Base-by-base conservation (phyloP, 164 flowering plant genomes). In the Magnolia kwangsiensis region DNA sequence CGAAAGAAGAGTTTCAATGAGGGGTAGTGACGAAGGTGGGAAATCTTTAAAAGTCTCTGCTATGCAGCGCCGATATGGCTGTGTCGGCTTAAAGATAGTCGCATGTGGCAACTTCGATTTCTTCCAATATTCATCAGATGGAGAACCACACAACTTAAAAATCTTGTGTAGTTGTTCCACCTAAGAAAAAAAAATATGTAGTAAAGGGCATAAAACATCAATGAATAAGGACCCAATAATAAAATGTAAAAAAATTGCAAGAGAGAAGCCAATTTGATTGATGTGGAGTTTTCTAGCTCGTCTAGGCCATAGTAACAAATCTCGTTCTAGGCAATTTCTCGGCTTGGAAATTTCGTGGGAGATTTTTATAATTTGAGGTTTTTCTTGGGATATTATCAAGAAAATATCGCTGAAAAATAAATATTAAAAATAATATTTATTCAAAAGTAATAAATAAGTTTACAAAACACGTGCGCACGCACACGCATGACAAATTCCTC, bases 151-250 rank as follows among this genome's bases (percentile, higher is more conserved):
- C 77, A 95, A 85, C 81, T 93, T 95, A 79, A 93, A 95, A 81
- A 95, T 93, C 87, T 93, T 95, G 83, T 95, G 98, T 64, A 95
- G 84, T 74, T 95, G 99, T 83, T 95, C 99, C 79, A 95, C 95
- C 98, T 95, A 81, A 21, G 50, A 66, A 61, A 13, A 66, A 61
- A 13, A 61, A 16, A 72, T n/a, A 21, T 37, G 61, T 13, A 69
- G 10, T 2, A 68, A 58, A 21, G n/a, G 18, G 14, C 14, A 10
- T 8, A 50, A 16, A 50, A 37, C 9, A 18, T n/a, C 37, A 68
- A 10, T 18, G 31, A 37, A 50, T 29, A 50, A 50, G 69, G n/a
- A 66, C 1, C 63, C 7, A 55, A 11, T 55, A 11, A 8, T 11
- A 73, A 72, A 20, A 13, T 16, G 31, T 8, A 63, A 10, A 11